Evolutionary conservation across 106 monocot genomes (phyloP).

Genomic region (Dendrobium catenatum): DNA sequence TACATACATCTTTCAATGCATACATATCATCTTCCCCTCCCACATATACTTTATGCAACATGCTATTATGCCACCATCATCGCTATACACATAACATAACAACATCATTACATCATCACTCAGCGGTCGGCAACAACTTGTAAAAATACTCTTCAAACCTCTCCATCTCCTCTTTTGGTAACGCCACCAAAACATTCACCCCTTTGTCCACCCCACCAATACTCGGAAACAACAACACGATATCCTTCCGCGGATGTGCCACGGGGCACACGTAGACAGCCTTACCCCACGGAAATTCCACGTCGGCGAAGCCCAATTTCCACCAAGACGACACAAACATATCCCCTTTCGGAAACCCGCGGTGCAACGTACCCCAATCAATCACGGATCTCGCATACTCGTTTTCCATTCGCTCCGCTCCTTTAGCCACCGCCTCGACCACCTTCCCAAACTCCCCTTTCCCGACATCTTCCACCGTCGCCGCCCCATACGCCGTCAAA

Average conservation of each 20-base stretch:
- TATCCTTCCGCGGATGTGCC: slow-evolving; percentile 20
- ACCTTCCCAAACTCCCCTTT: slow-evolving; percentile 9
- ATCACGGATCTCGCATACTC: slow-evolving; percentile 39
- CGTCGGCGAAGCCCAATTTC: slow-evolving; percentile 37
- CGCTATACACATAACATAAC: no score
- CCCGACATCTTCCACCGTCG: slow-evolving; percentile 13
- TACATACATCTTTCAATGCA: no score
- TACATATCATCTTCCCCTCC: no score
- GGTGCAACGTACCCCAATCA: slow-evolving; percentile 38
- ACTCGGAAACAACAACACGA: slow-evolving; percentile 24
- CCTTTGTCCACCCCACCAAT: slow-evolving; percentile 11
- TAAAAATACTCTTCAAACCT: slow-evolving; percentile 29
- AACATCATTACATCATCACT: no score
- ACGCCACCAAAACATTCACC: slow-evolving; percentile 33
- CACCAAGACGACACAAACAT: slow-evolving; percentile 55
- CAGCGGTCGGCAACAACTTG: slow-evolving; percentile 5
- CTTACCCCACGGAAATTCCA: slow-evolving; percentile 48
- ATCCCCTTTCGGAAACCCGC: slow-evolving; percentile 32
- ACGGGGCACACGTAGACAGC: slow-evolving; percentile 34
- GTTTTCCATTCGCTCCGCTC: slow-evolving; percentile 26
- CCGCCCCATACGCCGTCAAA: slow-evolving; percentile 17
- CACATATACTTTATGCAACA: no score
- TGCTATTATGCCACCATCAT: no score
- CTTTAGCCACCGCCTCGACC: slow-evolving; percentile 20
- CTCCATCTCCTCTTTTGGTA: slow-evolving; percentile 21